Percentiles rank a stretch among this genome's conserved stretches.
phyloP scores from a whole-genome alignment of 2,329 filamentous ascomycete species.

The Exophiala sp. region DNA sequence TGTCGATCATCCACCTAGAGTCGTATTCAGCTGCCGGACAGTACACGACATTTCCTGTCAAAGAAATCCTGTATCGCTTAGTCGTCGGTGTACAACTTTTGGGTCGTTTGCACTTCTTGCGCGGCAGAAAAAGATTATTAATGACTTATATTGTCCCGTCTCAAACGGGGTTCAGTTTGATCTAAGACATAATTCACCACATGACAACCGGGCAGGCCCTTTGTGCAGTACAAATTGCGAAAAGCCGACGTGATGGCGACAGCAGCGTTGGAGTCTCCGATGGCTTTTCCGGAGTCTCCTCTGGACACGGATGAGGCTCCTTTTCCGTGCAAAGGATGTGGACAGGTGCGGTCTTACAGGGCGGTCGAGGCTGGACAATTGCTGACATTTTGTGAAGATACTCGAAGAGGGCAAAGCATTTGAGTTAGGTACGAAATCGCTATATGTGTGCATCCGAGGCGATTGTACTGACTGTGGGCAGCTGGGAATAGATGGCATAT shows the following conservation, averaged over 20 bases:
- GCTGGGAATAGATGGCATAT: conserved; percentile 98
- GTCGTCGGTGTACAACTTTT: conserved; percentile 10
- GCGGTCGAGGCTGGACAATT: conserved; percentile 14
- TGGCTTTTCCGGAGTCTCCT: conserved; percentile 55
- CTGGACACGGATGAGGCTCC: conserved; percentile 75
- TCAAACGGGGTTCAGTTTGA: conserved; percentile 5
- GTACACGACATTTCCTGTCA: conserved; percentile 8
- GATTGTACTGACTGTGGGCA: conserved; percentile 42
- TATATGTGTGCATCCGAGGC: conserved; percentile 9
- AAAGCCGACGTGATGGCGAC: conserved; percentile 35
- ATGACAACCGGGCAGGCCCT: conserved; percentile 13
- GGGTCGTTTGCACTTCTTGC: conserved; percentile 5
- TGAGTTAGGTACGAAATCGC: conserved; percentile 67
- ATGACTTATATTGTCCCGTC: conserved; percentile 6
- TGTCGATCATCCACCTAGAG: neutral
- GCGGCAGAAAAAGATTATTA: conserved; percentile 9
- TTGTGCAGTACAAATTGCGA: conserved; percentile 5
- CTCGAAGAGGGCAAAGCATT: conserved; percentile 98
- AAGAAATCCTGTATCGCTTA: neutral
- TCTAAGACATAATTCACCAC: conserved; percentile 8
- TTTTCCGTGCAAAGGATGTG: conserved; percentile 89
- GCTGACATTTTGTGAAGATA: conserved; percentile 57
- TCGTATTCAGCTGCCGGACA: conserved; percentile 13
- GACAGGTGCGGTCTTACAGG: conserved; percentile 61
- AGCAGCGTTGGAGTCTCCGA: conserved; percentile 58